These are phyloP conservation scores for Myriangium duriaei DNA, from an alignment of 2,329 filamentous ascomycete species.

Conservation along the genomic window DNA sequence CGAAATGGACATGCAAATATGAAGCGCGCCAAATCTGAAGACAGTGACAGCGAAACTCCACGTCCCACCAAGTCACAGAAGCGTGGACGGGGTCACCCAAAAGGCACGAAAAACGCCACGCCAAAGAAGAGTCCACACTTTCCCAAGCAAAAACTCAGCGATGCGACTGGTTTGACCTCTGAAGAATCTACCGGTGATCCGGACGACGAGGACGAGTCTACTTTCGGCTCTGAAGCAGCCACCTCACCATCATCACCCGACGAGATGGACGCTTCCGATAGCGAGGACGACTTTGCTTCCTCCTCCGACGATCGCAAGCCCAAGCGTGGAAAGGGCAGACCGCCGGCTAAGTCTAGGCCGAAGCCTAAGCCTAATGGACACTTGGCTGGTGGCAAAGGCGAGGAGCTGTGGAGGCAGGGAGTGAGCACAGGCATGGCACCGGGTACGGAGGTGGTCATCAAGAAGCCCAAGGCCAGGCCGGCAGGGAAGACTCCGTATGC, in stretches of 20 bases:
- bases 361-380: neutral
- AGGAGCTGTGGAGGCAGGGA: constrained; percentile 45
- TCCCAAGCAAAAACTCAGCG: constrained; percentile 2
- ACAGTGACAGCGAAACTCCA: constrained; percentile 1
- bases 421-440: constrained; percentile 44
- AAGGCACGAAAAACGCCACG: neutral
- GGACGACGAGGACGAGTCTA: neutral
- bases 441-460: constrained; percentile 49
- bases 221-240: neutral
- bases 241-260: neutral
- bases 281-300: neutral
- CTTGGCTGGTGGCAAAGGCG: constrained; percentile 1
- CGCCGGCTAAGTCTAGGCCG: neutral
- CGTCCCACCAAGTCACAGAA: constrained; percentile 3
- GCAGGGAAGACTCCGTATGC: constrained; percentile 46
- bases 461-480: constrained; percentile 49
- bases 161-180: constrained; percentile 6
- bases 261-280: neutral
- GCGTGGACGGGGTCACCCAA: too few species aligned
- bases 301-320: constrained; percentile 1
- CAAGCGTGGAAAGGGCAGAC: neutral
- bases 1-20: neutral
- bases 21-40: neutral
- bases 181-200: neutral
- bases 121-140: constrained; percentile 4